A percentile compares a stretch with the other conserved stretches of the same genome.
phyloP scores from a whole-genome alignment of 768 basidiomycete genomes.

The Lactifluus piperatus region DNA sequence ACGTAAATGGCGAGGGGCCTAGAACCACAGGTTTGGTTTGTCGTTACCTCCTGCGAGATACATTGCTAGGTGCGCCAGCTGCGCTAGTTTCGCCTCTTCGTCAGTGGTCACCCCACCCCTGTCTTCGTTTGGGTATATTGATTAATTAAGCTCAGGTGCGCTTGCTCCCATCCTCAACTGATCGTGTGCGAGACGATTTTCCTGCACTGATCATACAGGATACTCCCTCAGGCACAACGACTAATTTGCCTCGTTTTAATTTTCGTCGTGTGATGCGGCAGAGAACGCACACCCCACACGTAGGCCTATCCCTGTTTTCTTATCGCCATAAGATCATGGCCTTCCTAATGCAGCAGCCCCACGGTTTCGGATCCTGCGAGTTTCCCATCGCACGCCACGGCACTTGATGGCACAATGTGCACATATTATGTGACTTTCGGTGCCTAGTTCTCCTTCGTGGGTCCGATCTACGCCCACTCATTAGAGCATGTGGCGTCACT shows the following conservation, averaged over 20 bases:
- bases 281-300: background rate
- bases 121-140: background rate
- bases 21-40: no score
- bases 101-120: no score
- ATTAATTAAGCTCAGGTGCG: no score
- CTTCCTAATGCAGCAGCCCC: background rate
- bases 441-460: background rate
- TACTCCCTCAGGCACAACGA: background rate
- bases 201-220: background rate
- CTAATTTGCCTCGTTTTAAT: background rate
- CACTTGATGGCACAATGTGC: background rate
- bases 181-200: background rate
- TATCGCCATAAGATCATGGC: background rate
- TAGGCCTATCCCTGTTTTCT: background rate
- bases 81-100: no score
- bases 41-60: no score
- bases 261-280: background rate
- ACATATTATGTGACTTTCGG: background rate
- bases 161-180: background rate
- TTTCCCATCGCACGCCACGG: background rate
- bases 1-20: no score
- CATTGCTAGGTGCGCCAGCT: no score
- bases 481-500: background rate
- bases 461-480: background rate
- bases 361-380: background rate